Conservation (phyloP, 73 alveolate genomes). For the Paramecium primaurelia region DNA sequence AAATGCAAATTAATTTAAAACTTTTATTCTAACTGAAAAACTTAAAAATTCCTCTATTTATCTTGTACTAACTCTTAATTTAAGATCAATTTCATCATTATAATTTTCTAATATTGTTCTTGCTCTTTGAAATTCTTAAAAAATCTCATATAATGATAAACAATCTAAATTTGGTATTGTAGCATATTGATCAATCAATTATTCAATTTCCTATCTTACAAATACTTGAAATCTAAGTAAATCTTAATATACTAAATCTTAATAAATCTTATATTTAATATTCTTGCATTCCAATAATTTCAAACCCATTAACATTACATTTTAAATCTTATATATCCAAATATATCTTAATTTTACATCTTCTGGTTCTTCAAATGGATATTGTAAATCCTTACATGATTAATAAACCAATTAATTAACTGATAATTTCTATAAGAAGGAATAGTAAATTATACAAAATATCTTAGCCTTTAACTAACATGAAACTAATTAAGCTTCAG, state of each 20-base stretch:
- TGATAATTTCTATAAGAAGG: not conserved
- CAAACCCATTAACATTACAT: not conserved
- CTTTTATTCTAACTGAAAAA: not conserved
- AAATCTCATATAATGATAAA: slow-evolving; percentile 30
- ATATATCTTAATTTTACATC: not conserved
- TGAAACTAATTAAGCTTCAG: not conserved
- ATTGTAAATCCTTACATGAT: not conserved
- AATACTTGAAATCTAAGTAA: not conserved
- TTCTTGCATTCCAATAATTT: slow-evolving; percentile 30
- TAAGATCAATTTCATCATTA: not conserved
- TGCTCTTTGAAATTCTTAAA: not conserved
- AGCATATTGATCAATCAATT: slow-evolving; percentile 31
- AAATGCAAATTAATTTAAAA: not conserved
- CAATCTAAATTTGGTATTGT: slow-evolving; percentile 35
- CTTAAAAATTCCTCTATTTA: not conserved
- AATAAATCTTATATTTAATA: not conserved
- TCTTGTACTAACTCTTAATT: not conserved
- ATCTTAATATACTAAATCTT: not conserved
- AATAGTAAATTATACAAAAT: slow-evolving; percentile 2
- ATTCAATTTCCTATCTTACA: not conserved
- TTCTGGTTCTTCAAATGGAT: slow-evolving; percentile 39
- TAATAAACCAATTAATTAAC: not conserved
- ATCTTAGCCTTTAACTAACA: not conserved
- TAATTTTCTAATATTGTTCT: not conserved
- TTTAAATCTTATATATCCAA: slow-evolving; percentile 35